phyloP scores from a whole-genome alignment of 345 rosid species.

The Acer yangbiense region DNA sequence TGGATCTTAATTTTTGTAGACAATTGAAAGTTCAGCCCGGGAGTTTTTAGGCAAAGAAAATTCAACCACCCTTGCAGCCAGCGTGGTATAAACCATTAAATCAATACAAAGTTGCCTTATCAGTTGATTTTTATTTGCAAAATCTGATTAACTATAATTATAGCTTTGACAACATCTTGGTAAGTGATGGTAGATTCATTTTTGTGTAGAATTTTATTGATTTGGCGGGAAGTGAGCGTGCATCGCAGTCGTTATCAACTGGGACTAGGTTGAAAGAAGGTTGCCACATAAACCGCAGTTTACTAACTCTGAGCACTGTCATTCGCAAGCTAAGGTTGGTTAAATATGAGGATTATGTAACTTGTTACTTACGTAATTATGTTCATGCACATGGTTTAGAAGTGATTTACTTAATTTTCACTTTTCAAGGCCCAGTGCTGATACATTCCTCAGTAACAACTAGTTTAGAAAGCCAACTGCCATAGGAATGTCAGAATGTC shows the following conservation, averaged over 20 bases:
- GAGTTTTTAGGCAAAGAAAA: slow-evolving; percentile 92
- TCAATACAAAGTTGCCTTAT: slow-evolving; percentile 10
- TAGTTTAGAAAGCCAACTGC: background rate
- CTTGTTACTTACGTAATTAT: background rate
- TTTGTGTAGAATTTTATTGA: slow-evolving; percentile 83
- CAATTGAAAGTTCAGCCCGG: slow-evolving; percentile 92
- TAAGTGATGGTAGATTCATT: slow-evolving; percentile 18
- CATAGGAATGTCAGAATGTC: background rate
- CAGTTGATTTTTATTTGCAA: background rate
- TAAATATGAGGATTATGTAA: slow-evolving; percentile 4
- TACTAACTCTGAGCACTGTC: slow-evolving; percentile 91
- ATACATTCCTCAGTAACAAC: background rate
- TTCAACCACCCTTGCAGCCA: slow-evolving; percentile 85
- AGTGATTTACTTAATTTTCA: background rate
- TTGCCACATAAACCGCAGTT: slow-evolving; percentile 95
- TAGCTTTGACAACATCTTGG: background rate
- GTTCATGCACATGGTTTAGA: background rate
- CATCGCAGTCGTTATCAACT: slow-evolving; percentile 87
- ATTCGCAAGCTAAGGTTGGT: slow-evolving; percentile 91
- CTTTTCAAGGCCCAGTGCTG: background rate
- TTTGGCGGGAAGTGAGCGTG: slow-evolving; percentile 98
- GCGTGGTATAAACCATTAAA: slow-evolving; percentile 64
- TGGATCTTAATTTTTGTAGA: slow-evolving; percentile 45
- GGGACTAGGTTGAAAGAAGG: slow-evolving; percentile 97
- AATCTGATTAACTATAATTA: background rate